These are phyloP conservation scores for Pythium rishiriense DNA, from an alignment of 352 stramenopile genomes.

Conservation along the genomic window DNA sequence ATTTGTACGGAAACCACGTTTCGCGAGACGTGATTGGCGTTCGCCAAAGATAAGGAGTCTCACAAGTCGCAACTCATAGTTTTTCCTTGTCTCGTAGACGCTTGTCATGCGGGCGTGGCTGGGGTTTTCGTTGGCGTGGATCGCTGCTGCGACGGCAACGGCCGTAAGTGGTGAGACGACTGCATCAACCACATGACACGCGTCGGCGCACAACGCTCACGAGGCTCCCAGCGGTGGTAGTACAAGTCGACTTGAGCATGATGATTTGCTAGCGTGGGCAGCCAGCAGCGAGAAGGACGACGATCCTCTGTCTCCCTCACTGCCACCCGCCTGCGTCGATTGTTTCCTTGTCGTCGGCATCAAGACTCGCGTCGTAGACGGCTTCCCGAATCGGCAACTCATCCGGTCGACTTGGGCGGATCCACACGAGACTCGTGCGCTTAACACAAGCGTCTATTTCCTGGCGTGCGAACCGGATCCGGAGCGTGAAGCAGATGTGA, in stretches of 20 bases:
- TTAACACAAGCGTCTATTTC: constrained; percentile 34
- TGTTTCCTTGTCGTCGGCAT: constrained; percentile 42
- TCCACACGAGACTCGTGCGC: neutral
- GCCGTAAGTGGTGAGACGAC: too few relatives aligned
- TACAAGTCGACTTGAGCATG: too few relatives aligned
- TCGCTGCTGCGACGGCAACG: too few relatives aligned
- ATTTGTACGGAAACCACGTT: too few relatives aligned
- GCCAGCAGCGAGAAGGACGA: neutral
- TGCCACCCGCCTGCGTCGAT: neutral
- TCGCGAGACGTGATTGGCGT: too few relatives aligned
- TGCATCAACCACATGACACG: too few relatives aligned
- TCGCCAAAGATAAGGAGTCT: too few relatives aligned
- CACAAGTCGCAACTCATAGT: too few relatives aligned
- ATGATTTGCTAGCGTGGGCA: neutral
- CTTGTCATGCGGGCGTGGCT: too few relatives aligned
- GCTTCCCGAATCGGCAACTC: constrained; percentile 25
- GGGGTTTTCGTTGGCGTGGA: too few relatives aligned
- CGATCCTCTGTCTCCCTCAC: neutral
- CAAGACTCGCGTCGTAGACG: constrained; percentile 38
- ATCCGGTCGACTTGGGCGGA: constrained; percentile 37
- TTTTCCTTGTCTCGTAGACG: too few relatives aligned
- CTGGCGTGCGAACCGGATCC: constrained; percentile 30
- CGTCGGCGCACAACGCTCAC: neutral
- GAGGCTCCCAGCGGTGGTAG: too few relatives aligned
- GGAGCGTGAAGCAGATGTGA: neutral